Percentiles rank a stretch among this genome's conserved stretches.
Conservation (phyloP, 306 rosid genomes). For the Malus fusca region DNA sequence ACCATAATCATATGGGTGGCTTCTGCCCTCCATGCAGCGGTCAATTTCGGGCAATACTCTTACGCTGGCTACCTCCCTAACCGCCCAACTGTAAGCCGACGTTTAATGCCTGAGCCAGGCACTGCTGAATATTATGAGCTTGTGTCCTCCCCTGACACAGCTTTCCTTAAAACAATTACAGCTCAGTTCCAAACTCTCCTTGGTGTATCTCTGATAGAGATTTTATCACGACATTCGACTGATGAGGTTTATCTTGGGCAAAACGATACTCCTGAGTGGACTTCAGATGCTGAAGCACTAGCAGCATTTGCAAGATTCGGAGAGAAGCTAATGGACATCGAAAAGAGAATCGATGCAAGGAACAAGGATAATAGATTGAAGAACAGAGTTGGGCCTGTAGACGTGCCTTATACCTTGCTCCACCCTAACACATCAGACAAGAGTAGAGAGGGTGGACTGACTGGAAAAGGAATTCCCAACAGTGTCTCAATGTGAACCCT, state of each 20-base stretch:
- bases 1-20: constrained; percentile 88
- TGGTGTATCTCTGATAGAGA: constrained; percentile 79
- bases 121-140: constrained; percentile 69
- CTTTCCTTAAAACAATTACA: constrained; percentile 79
- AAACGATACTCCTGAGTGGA: constrained; percentile 58
- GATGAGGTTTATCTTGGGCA: constrained; percentile 94
- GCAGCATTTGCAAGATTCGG: constrained; percentile 60
- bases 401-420: constrained; percentile 67
- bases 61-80: constrained; percentile 93
- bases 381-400: constrained; percentile 72
- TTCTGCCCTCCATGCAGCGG: constrained; percentile 95
- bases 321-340: constrained; percentile 45
- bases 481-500: constrained; percentile 58
- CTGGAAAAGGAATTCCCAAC: constrained; percentile 92
- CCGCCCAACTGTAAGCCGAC: constrained; percentile 89
- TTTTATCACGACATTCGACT: constrained; percentile 69
- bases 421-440: constrained; percentile 71
- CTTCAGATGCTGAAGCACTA: constrained; percentile 42
- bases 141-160: constrained; percentile 50
- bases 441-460: constrained; percentile 64
- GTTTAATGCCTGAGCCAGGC: constrained; percentile 93
- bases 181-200: constrained; percentile 82
- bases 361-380: constrained; percentile 51
- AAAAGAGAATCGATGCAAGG: constrained; percentile 42
- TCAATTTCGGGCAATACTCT: constrained; percentile 89